Evolutionary conservation across 2,329 filamentous ascomycete species (phyloP).

Genomic region (Chaetomium olivaceum): DNA sequence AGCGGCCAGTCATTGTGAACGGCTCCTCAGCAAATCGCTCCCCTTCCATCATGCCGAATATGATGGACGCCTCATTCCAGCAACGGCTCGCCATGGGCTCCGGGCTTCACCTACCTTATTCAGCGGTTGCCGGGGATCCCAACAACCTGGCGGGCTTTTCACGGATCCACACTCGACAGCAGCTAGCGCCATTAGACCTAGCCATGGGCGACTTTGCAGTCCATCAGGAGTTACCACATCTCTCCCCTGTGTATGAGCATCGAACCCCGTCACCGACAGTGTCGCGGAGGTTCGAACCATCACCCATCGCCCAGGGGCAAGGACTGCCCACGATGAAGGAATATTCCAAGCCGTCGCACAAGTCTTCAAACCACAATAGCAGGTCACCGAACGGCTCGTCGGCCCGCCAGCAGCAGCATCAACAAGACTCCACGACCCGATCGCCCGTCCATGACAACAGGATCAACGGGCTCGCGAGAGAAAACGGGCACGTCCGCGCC

Average conservation of each 20-base stretch:
- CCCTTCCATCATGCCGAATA: slow-evolving; percentile 22
- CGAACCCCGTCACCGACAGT: slow-evolving; percentile 69
- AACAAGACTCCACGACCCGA: slow-evolving; percentile 32
- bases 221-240: slow-evolving; percentile 49
- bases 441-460: slow-evolving; percentile 37
- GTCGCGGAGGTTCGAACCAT: slow-evolving; percentile 53
- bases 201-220: slow-evolving; percentile 48
- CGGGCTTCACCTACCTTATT: slow-evolving; percentile 31
- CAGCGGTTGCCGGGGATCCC: slow-evolving; percentile 34
- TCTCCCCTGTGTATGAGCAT: slow-evolving; percentile 75
- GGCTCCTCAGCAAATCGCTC: slow-evolving; percentile 32
- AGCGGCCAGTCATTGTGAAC: slow-evolving; percentile 55
- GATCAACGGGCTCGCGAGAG: slow-evolving; percentile 44
- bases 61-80: slow-evolving; percentile 35
- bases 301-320: slow-evolving; percentile 23
- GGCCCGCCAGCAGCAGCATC: slow-evolving; percentile 34
- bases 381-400: slow-evolving; percentile 24
- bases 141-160: slow-evolving; percentile 37
- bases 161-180: slow-evolving; percentile 42
- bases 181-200: slow-evolving; percentile 57
- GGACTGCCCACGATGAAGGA: slow-evolving; percentile 28
- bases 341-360: slow-evolving; percentile 25
- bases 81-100: slow-evolving; percentile 37
- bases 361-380: slow-evolving; percentile 17
- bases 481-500: slow-evolving; percentile 56